These are phyloP conservation scores for Coemansia sp. DNA, from an alignment of 371 early-diverging fungal species.

Conservation along the genomic window DNA sequence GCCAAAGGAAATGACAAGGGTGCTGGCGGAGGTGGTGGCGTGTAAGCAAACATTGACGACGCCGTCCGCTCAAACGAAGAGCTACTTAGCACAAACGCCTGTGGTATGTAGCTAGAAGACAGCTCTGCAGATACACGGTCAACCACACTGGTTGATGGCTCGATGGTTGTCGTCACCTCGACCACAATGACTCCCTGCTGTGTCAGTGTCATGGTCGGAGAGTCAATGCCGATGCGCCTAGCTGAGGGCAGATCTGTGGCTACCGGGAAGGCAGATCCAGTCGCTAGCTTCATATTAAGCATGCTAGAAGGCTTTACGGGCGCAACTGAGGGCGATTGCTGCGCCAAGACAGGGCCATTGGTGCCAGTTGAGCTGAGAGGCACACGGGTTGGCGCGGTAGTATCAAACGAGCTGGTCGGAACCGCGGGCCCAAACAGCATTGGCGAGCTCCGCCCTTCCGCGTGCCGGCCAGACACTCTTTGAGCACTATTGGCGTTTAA, in stretches of 20 bases:
- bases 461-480: not conserved
- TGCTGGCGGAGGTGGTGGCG: not conserved
- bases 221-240: not conserved
- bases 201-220: slow-evolving; percentile 3
- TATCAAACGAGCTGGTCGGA: not conserved
- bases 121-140: not conserved
- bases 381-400: not conserved
- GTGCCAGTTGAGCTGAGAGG: not conserved
- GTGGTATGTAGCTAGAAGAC: not conserved
- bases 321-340: not conserved
- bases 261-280: not conserved
- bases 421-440: slow-evolving; percentile 1
- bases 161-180: slow-evolving; percentile 3
- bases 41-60: slow-evolving; percentile 2
- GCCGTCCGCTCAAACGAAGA: not conserved
- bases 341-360: not conserved
- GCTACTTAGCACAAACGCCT: not conserved
- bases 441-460: not conserved
- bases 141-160: not conserved
- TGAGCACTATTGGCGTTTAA: not conserved
- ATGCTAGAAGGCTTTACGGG: not conserved
- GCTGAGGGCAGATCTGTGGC: not conserved
- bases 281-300: not conserved
- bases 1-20: not conserved
- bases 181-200: slow-evolving; percentile 5